Base-by-base conservation (phyloP, 177 flowering plant species). In the Vitis hybrid region DNA sequence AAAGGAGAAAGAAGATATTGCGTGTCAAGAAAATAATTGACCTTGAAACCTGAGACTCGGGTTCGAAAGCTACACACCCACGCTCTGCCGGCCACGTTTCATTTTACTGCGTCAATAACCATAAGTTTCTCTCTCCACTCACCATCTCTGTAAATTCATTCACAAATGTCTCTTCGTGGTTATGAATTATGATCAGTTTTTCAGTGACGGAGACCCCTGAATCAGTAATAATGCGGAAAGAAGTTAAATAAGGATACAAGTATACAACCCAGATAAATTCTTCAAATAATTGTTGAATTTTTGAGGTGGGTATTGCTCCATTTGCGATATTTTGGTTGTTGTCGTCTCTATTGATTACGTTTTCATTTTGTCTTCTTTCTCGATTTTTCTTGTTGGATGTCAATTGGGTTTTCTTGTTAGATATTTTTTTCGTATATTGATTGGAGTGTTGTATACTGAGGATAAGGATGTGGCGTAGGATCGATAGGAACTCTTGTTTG, bases 401-500 rank as follows among this genome's bases (percentile, higher is more conserved):
- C 3, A 50, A 18, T 4, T 27, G 12, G 16, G 48, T 49, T 74
- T 27, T 68, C 64, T 62, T 68, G 65, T 52, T 11, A 49, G 2
- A 15, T 24, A 6, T 49, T 64, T 62, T 67, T 27, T 56, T 52
- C 15, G 48, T 56, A 74, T 62, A 7, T 60, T 52, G 15, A 64
- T 6, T 32, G 52, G 56, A 40, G 8, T 57, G 19, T 52, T n/a
- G 63, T 32, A 62, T 52, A 14, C 8, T 55, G 46, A 69, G 71
- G 78, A 79, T 78, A 72, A 75, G 74, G 59, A 52, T 75, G 80
- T 66, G 71, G 79, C 50, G 81, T 78, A 67, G 80, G 80, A 74
- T 73, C 56, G 70, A 68, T 16, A 70, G 64, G 69, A 71, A 62
- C 67, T 52, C 73, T 21, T 24, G 60, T 75, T 21, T 24, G 60